Evolutionary conservation across 1,139 yeast species (phyloP).

Genomic region (Pichia sp.): DNA sequence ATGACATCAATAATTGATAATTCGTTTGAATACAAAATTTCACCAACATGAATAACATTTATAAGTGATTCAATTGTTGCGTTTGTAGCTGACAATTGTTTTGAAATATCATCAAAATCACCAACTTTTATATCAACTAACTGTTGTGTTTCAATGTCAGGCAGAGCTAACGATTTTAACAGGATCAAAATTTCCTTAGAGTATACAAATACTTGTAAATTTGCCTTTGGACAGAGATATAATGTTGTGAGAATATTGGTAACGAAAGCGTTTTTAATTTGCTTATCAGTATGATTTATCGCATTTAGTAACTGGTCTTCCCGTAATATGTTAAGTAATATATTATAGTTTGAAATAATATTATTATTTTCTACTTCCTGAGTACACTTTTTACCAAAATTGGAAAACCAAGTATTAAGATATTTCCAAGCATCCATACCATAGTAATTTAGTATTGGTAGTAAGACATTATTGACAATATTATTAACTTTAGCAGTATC

Average conservation of each 20-base stretch:
- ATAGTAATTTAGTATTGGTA: slow-evolving; percentile 18
- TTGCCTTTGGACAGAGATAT: slow-evolving; percentile 22
- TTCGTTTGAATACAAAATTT: slow-evolving; percentile 38
- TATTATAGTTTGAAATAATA: slow-evolving; percentile 10
- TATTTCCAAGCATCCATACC: slow-evolving; percentile 14
- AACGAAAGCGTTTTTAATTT: slow-evolving; percentile 14
- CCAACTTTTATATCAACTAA: neutral
- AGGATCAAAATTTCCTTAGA: slow-evolving; percentile 24
- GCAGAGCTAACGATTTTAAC: slow-evolving; percentile 13
- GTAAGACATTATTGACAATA: slow-evolving; percentile 14
- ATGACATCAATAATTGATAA: slow-evolving; percentile 36
- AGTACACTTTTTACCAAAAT: slow-evolving; percentile 14
- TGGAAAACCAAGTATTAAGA: slow-evolving; percentile 20
- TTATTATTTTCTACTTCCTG: slow-evolving; percentile 3
- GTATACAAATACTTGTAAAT: slow-evolving; percentile 19
- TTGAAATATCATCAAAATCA: slow-evolving; percentile 1
- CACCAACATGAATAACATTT: slow-evolving; percentile 35
- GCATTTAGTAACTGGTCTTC: slow-evolving; percentile 17
- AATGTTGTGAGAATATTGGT: slow-evolving; percentile 18
- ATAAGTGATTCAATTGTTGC: slow-evolving; percentile 19
- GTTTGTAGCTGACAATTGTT: slow-evolving; percentile 1
- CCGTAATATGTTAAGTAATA: slow-evolving; percentile 16
- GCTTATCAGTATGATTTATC: neutral
- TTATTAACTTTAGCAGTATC: neutral
- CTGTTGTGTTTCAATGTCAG: neutral